Percentiles rank a stretch among this genome's conserved stretches.
Evolutionary conservation across 148 eudicot species (phyloP).

Genomic region (Rhododendron williamsianum): DNA sequence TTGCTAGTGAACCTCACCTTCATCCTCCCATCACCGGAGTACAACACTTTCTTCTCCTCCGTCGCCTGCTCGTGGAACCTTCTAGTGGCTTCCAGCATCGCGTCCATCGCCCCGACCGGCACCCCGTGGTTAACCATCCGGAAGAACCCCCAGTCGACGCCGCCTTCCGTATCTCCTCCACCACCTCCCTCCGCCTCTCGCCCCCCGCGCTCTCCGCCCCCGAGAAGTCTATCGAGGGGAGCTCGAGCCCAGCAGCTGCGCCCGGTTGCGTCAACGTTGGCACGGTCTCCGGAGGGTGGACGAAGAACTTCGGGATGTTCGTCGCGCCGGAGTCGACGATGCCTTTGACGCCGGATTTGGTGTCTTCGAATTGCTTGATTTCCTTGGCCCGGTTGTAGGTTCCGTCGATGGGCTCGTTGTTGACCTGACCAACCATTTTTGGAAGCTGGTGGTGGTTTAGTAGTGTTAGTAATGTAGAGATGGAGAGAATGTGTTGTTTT

Average conservation of each 20-base stretch:
- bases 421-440: neutral
- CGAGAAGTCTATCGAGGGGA: conserved; percentile 41
- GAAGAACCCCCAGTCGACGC: conserved; percentile 29
- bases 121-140: conserved; percentile 30
- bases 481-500: neutral
- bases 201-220: conserved; percentile 12
- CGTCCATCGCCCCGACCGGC: conserved; percentile 2
- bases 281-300: conserved; percentile 23
- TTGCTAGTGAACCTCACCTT: conserved; percentile 28
- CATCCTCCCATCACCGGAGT: conserved; percentile 23
- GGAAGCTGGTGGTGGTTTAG: neutral
- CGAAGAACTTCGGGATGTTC: conserved; percentile 42
- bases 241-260: neutral
- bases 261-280: neutral
- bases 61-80: conserved; percentile 42
- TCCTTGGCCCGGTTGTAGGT: conserved; percentile 34
- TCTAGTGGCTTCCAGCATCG: conserved; percentile 13
- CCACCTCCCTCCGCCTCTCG: conserved; percentile 16
- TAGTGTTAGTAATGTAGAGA: neutral
- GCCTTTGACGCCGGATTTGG: conserved; percentile 59
- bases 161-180: conserved; percentile 18
- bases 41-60: conserved; percentile 35
- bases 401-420: neutral
- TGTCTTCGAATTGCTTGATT: conserved; percentile 31
- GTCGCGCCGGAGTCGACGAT: conserved; percentile 41